These are phyloP conservation scores for Quercus tomentella DNA, from an alignment of 331 rosid species.

Conservation along the genomic window DNA sequence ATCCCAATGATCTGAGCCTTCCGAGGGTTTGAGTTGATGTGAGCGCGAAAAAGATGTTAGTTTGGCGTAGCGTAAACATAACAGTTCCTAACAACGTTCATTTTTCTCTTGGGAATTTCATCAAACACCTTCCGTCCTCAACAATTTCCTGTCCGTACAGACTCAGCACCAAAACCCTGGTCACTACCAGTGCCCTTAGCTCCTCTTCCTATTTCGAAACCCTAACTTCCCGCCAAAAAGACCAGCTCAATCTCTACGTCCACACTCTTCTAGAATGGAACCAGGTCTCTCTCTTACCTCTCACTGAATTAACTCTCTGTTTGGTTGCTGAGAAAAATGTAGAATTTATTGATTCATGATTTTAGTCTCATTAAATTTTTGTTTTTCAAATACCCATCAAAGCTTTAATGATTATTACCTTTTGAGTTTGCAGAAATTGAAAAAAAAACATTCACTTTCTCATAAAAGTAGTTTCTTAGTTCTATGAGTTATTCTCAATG, in stretches of 20 bases:
- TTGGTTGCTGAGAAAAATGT: slow-evolving; percentile 10
- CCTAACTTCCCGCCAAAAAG: slow-evolving; percentile 55
- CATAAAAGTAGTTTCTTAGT: not conserved
- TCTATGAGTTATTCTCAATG: not conserved
- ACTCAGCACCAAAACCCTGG: slow-evolving; percentile 14
- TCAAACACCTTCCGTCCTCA: slow-evolving; percentile 58
- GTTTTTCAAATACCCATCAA: no score
- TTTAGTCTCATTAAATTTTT: no score
- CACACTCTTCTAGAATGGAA: slow-evolving; percentile 91
- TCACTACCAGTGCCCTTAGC: slow-evolving; percentile 4
- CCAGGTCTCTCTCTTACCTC: slow-evolving; percentile 36
- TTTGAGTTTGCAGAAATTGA: no score
- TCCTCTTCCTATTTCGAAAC: slow-evolving; percentile 36
- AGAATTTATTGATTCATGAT: no score
- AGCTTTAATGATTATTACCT: no score
- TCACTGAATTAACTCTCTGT: not conserved
- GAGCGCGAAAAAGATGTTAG: slow-evolving; percentile 30
- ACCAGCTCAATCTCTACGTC: slow-evolving; percentile 66
- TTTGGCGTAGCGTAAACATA: slow-evolving; percentile 11
- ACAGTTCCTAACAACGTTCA: slow-evolving; percentile 1
- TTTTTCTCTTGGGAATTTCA: slow-evolving; percentile 50
- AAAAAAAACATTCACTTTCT: not conserved
- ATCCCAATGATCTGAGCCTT: no score
- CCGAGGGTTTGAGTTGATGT: not conserved
- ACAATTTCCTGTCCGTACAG: slow-evolving; percentile 27